A percentile compares a stretch with the other conserved stretches of the same genome.
Evolutionary conservation across 345 rosid species (phyloP).

Genomic region (Xanthoceras sorbifolium): DNA sequence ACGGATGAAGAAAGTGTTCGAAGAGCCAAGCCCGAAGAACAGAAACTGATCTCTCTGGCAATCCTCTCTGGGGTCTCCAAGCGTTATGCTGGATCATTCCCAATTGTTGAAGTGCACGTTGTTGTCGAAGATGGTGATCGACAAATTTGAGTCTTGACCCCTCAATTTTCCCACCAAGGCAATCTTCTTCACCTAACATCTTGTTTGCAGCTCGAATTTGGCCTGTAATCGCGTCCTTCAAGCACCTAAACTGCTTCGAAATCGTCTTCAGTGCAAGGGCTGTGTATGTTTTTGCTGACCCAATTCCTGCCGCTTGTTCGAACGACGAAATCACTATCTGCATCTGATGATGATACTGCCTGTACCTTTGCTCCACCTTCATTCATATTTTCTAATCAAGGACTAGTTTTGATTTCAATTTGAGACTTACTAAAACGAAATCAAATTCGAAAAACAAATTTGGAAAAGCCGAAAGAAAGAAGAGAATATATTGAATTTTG

Average conservation of each 20-base stretch:
- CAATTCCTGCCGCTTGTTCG: slow-evolving; percentile 86
- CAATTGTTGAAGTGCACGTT: slow-evolving; percentile 90
- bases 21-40: slow-evolving; percentile 99
- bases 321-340: slow-evolving; percentile 82
- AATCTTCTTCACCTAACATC: slow-evolving; percentile 89
- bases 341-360: slow-evolving; percentile 97
- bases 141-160: slow-evolving; percentile 95
- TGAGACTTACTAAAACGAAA: too few species aligned
- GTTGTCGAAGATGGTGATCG: slow-evolving; percentile 91
- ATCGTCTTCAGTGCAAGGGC: slow-evolving; percentile 87
- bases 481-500: neutral
- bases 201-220: slow-evolving; percentile 84
- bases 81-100: slow-evolving; percentile 99
- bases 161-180: slow-evolving; percentile 62
- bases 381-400: neutral
- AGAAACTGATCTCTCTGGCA: slow-evolving; percentile 92
- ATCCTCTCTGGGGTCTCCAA: slow-evolving; percentile 99
- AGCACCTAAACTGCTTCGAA: slow-evolving; percentile 90
- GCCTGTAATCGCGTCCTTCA: slow-evolving; percentile 85
- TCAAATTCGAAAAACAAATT: too few species aligned
- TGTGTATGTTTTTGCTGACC: slow-evolving; percentile 89
- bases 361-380: slow-evolving; percentile 96
- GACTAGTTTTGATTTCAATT: too few species aligned
- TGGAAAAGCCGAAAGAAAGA: too few species aligned
- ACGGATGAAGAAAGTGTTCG: slow-evolving; percentile 99